A percentile compares a stretch with the other conserved stretches of the same genome.
phyloP scores from a whole-genome alignment of 441 rosid genomes.

The Corymbia calophylla region DNA sequence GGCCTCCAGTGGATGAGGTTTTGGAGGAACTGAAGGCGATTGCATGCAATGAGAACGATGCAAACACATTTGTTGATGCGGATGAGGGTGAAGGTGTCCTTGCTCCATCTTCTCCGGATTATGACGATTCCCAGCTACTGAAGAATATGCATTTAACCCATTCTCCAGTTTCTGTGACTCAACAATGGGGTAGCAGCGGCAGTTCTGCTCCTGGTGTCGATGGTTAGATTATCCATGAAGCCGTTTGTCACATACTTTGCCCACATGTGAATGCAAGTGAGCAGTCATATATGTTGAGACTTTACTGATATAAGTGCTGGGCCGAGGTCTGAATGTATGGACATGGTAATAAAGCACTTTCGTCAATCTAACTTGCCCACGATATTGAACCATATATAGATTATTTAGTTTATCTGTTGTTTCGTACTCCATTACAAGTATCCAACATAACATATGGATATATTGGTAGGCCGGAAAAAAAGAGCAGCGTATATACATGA shows the following conservation, averaged over 20 bases:
- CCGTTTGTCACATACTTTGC: not conserved
- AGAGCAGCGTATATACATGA: not conserved
- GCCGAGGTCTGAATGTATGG: not conserved
- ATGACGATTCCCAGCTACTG: conserved; percentile 25
- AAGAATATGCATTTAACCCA: conserved; percentile 5
- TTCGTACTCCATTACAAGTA: not conserved
- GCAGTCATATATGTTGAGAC: not conserved
- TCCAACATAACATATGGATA: not conserved
- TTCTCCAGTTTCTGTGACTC: conserved; percentile 64
- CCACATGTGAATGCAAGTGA: not conserved
- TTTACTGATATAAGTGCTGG: not conserved
- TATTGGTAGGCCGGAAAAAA: not conserved
- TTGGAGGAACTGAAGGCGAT: conserved; percentile 34
- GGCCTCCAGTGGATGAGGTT: conserved; percentile 65
- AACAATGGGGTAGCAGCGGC: conserved; percentile 67
- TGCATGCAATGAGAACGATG: conserved; percentile 8
- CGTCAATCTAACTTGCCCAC: not conserved
- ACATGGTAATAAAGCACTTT: not conserved
- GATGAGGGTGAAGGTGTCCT: not conserved
- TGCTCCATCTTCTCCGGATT: conserved; percentile 26
- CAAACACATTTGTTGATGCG: not conserved
- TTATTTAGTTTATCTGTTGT: not conserved
- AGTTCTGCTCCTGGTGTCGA: conserved; percentile 75
- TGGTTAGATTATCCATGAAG: not conserved
- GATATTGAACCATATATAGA: not conserved